phyloP scores from a whole-genome alignment of 495 filamentous ascomycete genomes.

The Ramalina intermedia region DNA sequence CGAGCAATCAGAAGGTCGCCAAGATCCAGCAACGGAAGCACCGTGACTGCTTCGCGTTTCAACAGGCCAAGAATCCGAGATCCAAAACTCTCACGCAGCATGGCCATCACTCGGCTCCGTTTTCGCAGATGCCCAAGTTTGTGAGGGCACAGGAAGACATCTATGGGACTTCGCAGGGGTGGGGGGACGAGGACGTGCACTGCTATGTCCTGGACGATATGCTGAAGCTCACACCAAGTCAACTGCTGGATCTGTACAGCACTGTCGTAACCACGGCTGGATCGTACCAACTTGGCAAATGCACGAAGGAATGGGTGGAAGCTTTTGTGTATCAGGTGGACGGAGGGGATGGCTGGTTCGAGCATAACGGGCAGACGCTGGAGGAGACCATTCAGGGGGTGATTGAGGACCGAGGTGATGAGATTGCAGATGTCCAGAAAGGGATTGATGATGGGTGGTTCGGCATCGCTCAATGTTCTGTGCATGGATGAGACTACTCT shows the following conservation, averaged over 20 bases:
- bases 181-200: constrained; percentile 48
- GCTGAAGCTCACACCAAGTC: constrained; percentile 47
- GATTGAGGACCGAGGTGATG: constrained; percentile 29
- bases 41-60: background rate
- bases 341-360: constrained; percentile 37
- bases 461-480: constrained; percentile 5
- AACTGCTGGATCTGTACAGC: constrained; percentile 41
- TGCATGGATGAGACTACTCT: background rate
- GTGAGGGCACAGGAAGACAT: constrained; percentile 20
- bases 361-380: constrained; percentile 49
- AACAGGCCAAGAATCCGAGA: background rate
- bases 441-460: constrained; percentile 6
- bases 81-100: too few species aligned
- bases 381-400: constrained; percentile 33
- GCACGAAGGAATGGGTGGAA: constrained; percentile 39
- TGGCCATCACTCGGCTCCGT: background rate
- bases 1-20: constrained; percentile 32
- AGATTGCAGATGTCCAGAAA: constrained; percentile 10
- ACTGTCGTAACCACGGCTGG: constrained; percentile 22
- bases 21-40: constrained; percentile 29
- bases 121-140: constrained; percentile 10
- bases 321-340: constrained; percentile 28
- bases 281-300: background rate
- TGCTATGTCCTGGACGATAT: constrained; percentile 54
- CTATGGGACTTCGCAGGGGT: constrained; percentile 36